Percentiles rank a stretch among this genome's conserved stretches.
phyloP scores from a whole-genome alignment of 129 eudicot species.

The Saposhnikovia divaricata region DNA sequence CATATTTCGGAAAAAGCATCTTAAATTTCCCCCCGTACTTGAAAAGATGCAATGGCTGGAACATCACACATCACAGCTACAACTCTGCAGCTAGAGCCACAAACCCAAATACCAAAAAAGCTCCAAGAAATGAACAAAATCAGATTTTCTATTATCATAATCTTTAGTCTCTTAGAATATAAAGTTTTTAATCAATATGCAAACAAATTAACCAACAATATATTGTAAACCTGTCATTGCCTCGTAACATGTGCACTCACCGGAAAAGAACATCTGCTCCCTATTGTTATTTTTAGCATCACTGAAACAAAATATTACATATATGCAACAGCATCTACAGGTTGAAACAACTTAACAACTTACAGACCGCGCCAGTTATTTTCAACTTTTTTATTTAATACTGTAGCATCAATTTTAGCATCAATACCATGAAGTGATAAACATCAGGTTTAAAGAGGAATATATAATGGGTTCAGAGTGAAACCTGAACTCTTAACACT shows the following conservation, averaged over 20 bases:
- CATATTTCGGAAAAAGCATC: too few species aligned
- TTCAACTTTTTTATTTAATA: slow-evolving; percentile 4
- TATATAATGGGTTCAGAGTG: background rate
- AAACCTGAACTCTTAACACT: slow-evolving; percentile 5
- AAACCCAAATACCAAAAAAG: slow-evolving; percentile 12
- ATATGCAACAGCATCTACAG: slow-evolving; percentile 9
- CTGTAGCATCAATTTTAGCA: background rate
- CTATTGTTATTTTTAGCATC: background rate
- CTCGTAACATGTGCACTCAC: background rate
- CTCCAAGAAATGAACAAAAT: slow-evolving; percentile 3
- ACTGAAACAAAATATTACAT: background rate
- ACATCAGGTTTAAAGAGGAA: background rate
- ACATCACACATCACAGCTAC: slow-evolving; percentile 9
- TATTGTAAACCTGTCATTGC: slow-evolving; percentile 13
- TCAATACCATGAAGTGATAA: background rate
- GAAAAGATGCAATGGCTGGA: too few species aligned
- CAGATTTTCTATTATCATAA: too few species aligned
- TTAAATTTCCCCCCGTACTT: too few species aligned
- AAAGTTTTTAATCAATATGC: background rate
- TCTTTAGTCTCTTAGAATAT: background rate
- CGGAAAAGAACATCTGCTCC: background rate
- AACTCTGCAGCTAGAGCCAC: slow-evolving; percentile 22
- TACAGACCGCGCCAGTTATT: slow-evolving; percentile 11
- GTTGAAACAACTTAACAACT: slow-evolving; percentile 6
- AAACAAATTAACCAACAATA: background rate